Conservation (phyloP, 306 rosid genomes). For the Pyrus bretschneideri region DNA sequence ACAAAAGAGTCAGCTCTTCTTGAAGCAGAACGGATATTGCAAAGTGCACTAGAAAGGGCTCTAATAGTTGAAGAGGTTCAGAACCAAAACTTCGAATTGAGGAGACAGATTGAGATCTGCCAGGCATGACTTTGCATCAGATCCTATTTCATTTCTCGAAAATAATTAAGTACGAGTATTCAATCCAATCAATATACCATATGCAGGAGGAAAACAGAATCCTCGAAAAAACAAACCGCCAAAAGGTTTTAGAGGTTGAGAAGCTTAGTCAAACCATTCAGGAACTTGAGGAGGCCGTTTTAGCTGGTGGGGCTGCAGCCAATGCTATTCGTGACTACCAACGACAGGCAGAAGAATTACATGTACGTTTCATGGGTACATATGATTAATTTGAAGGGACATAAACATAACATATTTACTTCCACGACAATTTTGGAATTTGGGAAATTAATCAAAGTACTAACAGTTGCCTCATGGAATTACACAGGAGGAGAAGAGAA, state of each 20-base stretch:
- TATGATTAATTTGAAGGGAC: background rate
- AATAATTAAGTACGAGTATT: background rate
- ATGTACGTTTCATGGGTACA: conserved; percentile 34
- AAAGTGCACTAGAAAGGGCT: conserved; percentile 87
- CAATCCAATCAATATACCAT: conserved; percentile 16
- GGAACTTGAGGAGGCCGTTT: conserved; percentile 80
- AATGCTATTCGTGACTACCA: conserved; percentile 68
- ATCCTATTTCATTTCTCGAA: conserved; percentile 7
- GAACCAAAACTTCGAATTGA: conserved; percentile 79
- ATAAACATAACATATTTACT: background rate
- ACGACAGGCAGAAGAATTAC: conserved; percentile 60
- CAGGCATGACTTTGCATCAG: conserved; percentile 46
- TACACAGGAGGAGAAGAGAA: conserved; percentile 81
- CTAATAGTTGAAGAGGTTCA: conserved; percentile 96
- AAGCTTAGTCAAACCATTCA: conserved; percentile 86
- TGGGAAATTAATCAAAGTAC: conserved; percentile 7
- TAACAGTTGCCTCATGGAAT: conserved; percentile 16
- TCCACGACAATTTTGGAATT: background rate
- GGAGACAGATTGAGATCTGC: conserved; percentile 96
- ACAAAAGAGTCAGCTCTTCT: conserved; percentile 82
- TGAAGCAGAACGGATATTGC: conserved; percentile 81
- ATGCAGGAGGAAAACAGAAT: conserved; percentile 90
- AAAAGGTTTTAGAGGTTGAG: conserved; percentile 82
- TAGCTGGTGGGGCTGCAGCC: conserved; percentile 68
- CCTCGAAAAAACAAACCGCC: conserved; percentile 81